These are phyloP conservation scores for Mollisiaceae sp. DNA, from an alignment of 2,329 filamentous ascomycete genomes.

Conservation along the genomic window DNA sequence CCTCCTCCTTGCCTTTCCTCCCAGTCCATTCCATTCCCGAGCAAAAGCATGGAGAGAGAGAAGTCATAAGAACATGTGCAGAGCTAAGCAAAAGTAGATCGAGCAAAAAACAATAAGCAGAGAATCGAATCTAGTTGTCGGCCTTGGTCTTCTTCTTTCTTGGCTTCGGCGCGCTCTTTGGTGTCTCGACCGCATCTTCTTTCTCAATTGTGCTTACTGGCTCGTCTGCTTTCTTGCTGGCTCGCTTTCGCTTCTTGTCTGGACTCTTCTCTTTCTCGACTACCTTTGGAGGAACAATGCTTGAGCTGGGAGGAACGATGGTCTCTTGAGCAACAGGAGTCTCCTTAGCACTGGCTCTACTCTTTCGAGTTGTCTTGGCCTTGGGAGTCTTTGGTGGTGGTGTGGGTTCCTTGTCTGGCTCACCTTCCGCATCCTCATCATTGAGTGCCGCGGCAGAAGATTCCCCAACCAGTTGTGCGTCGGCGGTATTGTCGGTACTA, in stretches of 20 bases:
- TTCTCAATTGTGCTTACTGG: conserved; percentile 34
- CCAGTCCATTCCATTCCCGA: not conserved
- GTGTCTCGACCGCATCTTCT: conserved; percentile 47
- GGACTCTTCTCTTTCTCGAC: conserved; percentile 50
- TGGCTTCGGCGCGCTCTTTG: conserved; percentile 37
- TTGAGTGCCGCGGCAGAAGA: conserved; percentile 45
- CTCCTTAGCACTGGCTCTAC: conserved; percentile 34
- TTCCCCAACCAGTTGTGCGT: conserved; percentile 54
- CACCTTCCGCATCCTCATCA: conserved; percentile 45
- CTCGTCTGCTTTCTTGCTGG: conserved; percentile 53
- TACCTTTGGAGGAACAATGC: conserved; percentile 33
- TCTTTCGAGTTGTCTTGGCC: conserved; percentile 49
- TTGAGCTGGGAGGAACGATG: conserved; percentile 30
- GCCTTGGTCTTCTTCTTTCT: conserved; percentile 54
- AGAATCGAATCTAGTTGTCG: conserved; percentile 50
- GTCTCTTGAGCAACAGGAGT: conserved; percentile 43
- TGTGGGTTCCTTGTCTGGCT: conserved; percentile 51
- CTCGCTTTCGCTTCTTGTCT: conserved; percentile 67
- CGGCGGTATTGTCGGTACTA: conserved; percentile 51
- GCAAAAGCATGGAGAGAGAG: not conserved
- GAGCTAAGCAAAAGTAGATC: not conserved
- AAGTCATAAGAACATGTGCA: conserved; percentile 3
- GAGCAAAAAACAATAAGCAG: not conserved
- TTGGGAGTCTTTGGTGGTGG: conserved; percentile 62
- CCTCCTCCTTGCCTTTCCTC: conserved; percentile 3